Conservation (phyloP, 805 yeast genomes). For the Suhomyces faveliae region DNA sequence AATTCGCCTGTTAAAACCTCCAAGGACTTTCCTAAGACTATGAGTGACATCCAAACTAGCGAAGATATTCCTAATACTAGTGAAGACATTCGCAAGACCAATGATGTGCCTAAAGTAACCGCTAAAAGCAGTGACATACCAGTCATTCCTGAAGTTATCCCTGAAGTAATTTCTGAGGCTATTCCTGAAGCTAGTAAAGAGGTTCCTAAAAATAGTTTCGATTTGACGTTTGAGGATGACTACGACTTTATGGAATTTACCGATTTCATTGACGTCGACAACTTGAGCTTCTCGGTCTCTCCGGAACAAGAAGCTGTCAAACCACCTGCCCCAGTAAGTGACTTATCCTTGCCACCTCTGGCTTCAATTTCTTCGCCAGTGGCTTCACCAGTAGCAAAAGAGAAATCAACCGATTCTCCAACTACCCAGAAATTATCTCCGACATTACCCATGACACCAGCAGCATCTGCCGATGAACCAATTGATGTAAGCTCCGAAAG, state of each 20-base stretch:
- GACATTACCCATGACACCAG: neutral
- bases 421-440: slow-evolving; percentile 1
- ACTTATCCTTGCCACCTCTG: neutral
- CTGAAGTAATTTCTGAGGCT: too few species aligned
- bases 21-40: neutral
- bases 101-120: too few species aligned
- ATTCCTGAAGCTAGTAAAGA: too few species aligned
- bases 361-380: neutral
- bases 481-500: neutral
- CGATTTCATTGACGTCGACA: slow-evolving; percentile 40
- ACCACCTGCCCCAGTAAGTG: neutral
- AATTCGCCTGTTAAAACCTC: neutral
- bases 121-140: too few species aligned
- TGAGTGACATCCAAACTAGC: too few species aligned
- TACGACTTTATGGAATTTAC: slow-evolving; percentile 41
- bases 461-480: slow-evolving; percentile 1
- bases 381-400: neutral
- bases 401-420: neutral
- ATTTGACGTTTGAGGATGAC: neutral
- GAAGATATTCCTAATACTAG: too few species aligned
- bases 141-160: neutral
- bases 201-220: too few species aligned
- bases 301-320: slow-evolving; percentile 14
- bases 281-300: slow-evolving; percentile 30
- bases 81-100: too few species aligned